phyloP scores from a whole-genome alignment of 169 alveolate species.

The Blepharisma undulans region DNA sequence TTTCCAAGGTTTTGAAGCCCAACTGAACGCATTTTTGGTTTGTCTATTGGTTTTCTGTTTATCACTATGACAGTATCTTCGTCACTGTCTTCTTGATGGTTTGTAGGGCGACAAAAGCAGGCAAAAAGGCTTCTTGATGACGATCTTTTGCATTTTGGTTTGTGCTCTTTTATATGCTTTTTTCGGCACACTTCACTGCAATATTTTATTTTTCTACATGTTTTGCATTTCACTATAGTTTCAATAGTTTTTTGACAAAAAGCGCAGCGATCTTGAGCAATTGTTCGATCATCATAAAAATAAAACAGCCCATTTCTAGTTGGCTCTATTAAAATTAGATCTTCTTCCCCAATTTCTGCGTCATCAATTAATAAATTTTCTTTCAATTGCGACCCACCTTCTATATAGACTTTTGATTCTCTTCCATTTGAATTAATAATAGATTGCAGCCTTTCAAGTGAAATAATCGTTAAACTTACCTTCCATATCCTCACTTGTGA shows the following conservation, averaged over 20 bases:
- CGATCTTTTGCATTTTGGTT: constrained; percentile 50
- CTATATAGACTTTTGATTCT: neutral
- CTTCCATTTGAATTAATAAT: neutral
- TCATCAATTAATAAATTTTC: constrained; percentile 21
- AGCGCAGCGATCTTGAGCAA: neutral
- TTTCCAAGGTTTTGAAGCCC: constrained; percentile 84
- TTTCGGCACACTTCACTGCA: constrained; percentile 55
- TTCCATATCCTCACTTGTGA: neutral
- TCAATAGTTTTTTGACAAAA: neutral
- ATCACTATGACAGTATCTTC: neutral
- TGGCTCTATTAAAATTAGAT: constrained; percentile 26
- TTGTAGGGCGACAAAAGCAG: constrained; percentile 6
- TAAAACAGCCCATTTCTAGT: neutral
- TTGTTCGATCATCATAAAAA: neutral
- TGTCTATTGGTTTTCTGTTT: neutral
- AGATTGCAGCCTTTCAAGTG: neutral
- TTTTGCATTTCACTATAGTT: neutral
- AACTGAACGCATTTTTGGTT: constrained; percentile 47
- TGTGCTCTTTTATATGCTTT: constrained; percentile 55
- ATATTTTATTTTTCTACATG: constrained; percentile 59
- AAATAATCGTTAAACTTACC: neutral
- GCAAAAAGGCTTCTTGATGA: constrained; percentile 15
- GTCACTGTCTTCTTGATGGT: neutral
- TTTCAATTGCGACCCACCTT: neutral
- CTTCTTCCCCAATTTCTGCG: constrained; percentile 40